These are phyloP conservation scores for Phoma sp. DNA, from an alignment of 2,329 filamentous ascomycete species.

Conservation along the genomic window DNA sequence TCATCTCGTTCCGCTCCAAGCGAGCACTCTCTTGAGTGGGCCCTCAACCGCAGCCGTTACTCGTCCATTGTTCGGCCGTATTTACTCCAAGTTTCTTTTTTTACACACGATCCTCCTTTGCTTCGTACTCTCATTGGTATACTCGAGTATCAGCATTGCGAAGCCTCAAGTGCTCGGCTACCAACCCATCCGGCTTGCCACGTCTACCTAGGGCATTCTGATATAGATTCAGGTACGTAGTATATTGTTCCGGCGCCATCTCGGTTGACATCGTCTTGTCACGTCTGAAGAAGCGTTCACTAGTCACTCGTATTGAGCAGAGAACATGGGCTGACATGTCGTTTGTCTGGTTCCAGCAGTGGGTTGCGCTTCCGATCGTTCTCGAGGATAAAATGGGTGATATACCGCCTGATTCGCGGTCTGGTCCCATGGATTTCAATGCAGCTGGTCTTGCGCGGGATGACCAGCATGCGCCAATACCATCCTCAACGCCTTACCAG, in stretches of 20 bases:
- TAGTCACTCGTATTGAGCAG: slow-evolving; percentile 24
- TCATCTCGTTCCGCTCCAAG: slow-evolving; percentile 49
- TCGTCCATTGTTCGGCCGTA: slow-evolving; percentile 42
- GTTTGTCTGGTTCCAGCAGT: slow-evolving; percentile 53
- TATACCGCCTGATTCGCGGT: slow-evolving; percentile 40
- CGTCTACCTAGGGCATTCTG: slow-evolving; percentile 30
- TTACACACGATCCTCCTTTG: slow-evolving; percentile 41
- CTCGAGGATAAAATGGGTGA: slow-evolving; percentile 52
- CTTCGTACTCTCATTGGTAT: slow-evolving; percentile 44
- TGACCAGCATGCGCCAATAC: slow-evolving; percentile 24
- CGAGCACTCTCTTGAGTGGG: slow-evolving; percentile 42
- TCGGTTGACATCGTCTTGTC: slow-evolving; percentile 14
- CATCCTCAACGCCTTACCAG: slow-evolving; percentile 27
- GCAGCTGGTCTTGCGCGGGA: slow-evolving; percentile 40
- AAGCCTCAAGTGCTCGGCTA: slow-evolving; percentile 40
- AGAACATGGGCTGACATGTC: slow-evolving; percentile 52
- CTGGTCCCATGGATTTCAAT: slow-evolving; percentile 40
- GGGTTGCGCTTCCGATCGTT: slow-evolving; percentile 51
- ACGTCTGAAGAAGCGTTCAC: slow-evolving; percentile 29
- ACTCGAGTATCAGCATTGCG: slow-evolving; percentile 28
- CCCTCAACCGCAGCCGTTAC: slow-evolving; percentile 41
- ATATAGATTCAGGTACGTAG: slow-evolving; percentile 48
- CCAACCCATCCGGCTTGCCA: slow-evolving; percentile 43
- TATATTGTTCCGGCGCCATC: slow-evolving; percentile 24
- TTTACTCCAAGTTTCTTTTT: slow-evolving; percentile 45